phyloP scores from a whole-genome alignment of 164 flowering plant species.

The Piper longum region DNA sequence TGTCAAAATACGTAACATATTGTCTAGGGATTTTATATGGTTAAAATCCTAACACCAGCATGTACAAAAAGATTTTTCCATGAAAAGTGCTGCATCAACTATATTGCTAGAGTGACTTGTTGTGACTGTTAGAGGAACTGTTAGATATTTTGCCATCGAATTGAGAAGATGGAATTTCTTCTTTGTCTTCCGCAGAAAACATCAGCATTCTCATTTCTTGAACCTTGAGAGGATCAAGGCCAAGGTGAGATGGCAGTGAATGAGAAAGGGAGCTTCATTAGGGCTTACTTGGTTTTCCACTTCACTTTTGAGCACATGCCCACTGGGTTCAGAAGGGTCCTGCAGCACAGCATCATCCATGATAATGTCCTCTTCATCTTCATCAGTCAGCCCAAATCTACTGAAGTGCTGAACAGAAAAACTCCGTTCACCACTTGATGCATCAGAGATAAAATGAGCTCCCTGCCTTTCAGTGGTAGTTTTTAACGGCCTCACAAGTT shows the following conservation, averaged over 20 bases:
- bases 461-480: slow-evolving; percentile 52
- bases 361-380: slow-evolving; percentile 70
- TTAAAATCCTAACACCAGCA: slow-evolving; percentile 99
- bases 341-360: slow-evolving; percentile 43
- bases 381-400: slow-evolving; percentile 81
- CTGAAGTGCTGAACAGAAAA: slow-evolving; percentile 83
- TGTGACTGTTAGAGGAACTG: slow-evolving; percentile 17
- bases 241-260: slow-evolving; percentile 92
- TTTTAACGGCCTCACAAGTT: slow-evolving; percentile 32
- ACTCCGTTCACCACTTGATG: slow-evolving; percentile 57
- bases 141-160: slow-evolving; percentile 24
- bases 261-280: slow-evolving; percentile 44
- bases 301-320: slow-evolving; percentile 32
- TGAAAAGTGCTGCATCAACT: slow-evolving; percentile 90
- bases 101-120: slow-evolving; percentile 50
- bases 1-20: too few relatives aligned
- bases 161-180: slow-evolving; percentile 22
- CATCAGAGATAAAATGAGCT: slow-evolving; percentile 56
- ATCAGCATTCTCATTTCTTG: slow-evolving; percentile 76
- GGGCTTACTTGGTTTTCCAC: slow-evolving; percentile 22
- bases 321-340: slow-evolving; percentile 21
- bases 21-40: too few relatives aligned
- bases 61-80: slow-evolving; percentile 94
- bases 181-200: slow-evolving; percentile 59
- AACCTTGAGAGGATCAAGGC: slow-evolving; percentile 89